Percentiles rank a stretch among this genome's conserved stretches.
phyloP scores from a whole-genome alignment of 2,329 filamentous ascomycete species.

The Epichloe aotearoae region DNA sequence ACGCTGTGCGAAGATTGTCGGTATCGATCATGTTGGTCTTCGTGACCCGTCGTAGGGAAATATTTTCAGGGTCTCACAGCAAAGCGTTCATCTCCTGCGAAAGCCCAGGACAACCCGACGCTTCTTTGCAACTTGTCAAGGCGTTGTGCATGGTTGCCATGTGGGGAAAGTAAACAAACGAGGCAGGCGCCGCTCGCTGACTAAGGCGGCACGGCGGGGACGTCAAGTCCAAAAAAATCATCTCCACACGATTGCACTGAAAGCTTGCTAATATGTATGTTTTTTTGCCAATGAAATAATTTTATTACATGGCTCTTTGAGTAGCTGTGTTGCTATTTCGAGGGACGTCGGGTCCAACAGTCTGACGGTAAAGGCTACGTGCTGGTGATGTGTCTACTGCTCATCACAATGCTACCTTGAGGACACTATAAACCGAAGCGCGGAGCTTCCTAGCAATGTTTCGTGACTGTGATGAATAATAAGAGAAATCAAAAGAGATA shows the following conservation, averaged over 20 bases:
- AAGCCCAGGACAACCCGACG: background rate
- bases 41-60: background rate
- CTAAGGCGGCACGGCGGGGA: conserved; percentile 7
- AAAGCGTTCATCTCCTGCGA: background rate
- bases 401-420: background rate
- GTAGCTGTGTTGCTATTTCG: background rate
- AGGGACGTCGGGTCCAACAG: background rate
- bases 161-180: conserved; percentile 27
- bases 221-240: background rate
- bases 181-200: conserved; percentile 10
- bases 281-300: background rate
- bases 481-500: background rate
- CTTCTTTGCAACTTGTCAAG: background rate
- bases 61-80: background rate
- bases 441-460: background rate
- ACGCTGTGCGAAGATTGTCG: conserved; percentile 52
- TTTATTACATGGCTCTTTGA: background rate
- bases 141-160: conserved; percentile 20
- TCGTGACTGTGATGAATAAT: background rate
- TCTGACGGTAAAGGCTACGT: background rate
- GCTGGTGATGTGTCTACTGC: background rate
- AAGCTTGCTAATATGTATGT: background rate
- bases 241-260: background rate
- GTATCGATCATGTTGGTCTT: conserved; percentile 36
- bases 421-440: background rate